These are phyloP conservation scores for Aquilaria malaccensis DNA, from an alignment of 345 rosid genomes.

Conservation along the genomic window DNA sequence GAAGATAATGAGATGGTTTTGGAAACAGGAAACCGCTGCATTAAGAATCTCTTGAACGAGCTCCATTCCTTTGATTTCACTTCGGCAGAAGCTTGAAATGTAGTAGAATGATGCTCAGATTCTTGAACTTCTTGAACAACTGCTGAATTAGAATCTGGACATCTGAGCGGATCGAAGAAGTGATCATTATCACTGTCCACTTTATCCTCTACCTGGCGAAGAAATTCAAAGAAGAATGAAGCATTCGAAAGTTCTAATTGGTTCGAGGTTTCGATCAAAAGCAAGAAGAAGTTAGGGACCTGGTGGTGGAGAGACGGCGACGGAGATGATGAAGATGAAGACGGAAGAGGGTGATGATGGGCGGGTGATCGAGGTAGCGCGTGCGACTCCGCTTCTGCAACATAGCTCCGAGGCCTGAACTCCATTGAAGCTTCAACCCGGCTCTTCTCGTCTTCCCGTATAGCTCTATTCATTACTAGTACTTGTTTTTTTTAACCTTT, in stretches of 20 bases:
- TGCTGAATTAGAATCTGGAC: slow-evolving; percentile 20
- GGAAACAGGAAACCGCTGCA: slow-evolving; percentile 84
- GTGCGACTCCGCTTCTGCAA: slow-evolving; percentile 30
- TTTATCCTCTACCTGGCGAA: slow-evolving; percentile 21
- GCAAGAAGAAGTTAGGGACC: slow-evolving; percentile 22
- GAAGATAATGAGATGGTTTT: slow-evolving; percentile 64
- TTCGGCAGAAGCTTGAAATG: slow-evolving; percentile 21
- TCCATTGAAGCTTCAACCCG: slow-evolving; percentile 28
- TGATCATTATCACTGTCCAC: slow-evolving; percentile 22
- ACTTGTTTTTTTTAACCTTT: too few relatives aligned
- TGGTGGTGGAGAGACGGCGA: slow-evolving; percentile 27
- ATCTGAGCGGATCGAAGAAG: slow-evolving; percentile 75
- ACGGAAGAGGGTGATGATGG: slow-evolving; percentile 51
- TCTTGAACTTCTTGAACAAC: slow-evolving; percentile 19
- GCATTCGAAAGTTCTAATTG: neutral
- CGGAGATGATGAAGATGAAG: slow-evolving; percentile 22
- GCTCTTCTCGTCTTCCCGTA: neutral
- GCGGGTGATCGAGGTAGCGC: slow-evolving; percentile 48
- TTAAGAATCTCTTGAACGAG: slow-evolving; percentile 65
- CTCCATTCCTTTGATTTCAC: slow-evolving; percentile 58
- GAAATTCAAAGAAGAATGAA: neutral
- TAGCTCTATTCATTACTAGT: neutral
- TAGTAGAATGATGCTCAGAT: slow-evolving; percentile 19
- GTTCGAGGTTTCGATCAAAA: neutral
- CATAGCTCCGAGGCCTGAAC: slow-evolving; percentile 65